Conservation (phyloP, 495 filamentous ascomycete genomes). For the Aspergillus coremiiformis region DNA sequence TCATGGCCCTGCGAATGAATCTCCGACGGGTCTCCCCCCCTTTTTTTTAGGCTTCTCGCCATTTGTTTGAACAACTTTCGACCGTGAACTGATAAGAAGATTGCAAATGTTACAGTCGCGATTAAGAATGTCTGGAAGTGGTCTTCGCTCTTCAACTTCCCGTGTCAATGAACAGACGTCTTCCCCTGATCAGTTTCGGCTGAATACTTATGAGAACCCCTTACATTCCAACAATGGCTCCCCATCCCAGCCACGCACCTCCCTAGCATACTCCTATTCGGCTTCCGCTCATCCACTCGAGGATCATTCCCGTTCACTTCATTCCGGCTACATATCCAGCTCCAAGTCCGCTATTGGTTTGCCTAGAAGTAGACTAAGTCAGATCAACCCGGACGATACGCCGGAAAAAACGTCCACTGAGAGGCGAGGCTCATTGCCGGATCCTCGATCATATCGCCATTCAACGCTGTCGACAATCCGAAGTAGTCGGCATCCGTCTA, state of each 20-base stretch:
- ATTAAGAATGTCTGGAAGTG: constrained; percentile 34
- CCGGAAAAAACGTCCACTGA: constrained; percentile 34
- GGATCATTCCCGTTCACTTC: constrained; percentile 34
- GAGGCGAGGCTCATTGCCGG: constrained; percentile 40
- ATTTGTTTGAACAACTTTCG: background rate
- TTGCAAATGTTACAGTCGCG: constrained; percentile 27
- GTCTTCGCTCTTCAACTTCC: constrained; percentile 33
- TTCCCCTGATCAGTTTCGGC: constrained; percentile 35
- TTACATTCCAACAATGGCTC: constrained; percentile 38
- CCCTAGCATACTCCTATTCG: constrained; percentile 33
- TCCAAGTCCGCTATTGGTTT: constrained; percentile 40
- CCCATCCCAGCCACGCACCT: constrained; percentile 31
- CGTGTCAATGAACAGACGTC: constrained; percentile 32
- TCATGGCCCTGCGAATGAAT: background rate
- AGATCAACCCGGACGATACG: constrained; percentile 36
- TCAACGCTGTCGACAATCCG: constrained; percentile 47
- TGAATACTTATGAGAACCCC: constrained; percentile 36
- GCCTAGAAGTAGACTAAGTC: constrained; percentile 33
- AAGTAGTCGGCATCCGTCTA: constrained; percentile 42
- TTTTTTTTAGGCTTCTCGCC: background rate
- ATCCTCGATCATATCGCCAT: constrained; percentile 44
- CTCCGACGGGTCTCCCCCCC: background rate
- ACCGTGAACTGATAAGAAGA: constrained; percentile 8
- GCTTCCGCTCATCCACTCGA: constrained; percentile 47
- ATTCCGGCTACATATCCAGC: constrained; percentile 30